phyloP scores from a whole-genome alignment of 73 alveolate species.

The Paramecium sonneborni region DNA sequence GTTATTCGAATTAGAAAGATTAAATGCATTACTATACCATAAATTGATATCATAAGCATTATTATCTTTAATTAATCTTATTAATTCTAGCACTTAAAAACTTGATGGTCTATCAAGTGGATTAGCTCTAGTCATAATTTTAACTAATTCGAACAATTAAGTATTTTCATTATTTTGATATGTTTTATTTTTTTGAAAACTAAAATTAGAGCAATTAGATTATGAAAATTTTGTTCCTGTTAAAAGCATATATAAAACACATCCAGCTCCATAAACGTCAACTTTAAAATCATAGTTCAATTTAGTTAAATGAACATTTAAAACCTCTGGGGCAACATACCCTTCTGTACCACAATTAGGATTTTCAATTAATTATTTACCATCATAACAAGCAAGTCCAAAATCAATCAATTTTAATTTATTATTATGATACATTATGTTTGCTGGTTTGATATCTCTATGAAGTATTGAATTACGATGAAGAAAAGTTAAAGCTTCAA shows the following conservation, averaged over 20 bases:
- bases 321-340: conserved; percentile 39
- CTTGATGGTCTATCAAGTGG: conserved; percentile 13
- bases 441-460: conserved; percentile 79
- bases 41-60: not conserved
- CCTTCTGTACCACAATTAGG: conserved; percentile 55
- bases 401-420: conserved; percentile 80
- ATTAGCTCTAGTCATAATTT: not conserved
- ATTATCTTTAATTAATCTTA: not conserved
- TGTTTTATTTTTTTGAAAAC: not conserved
- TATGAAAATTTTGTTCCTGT: not conserved
- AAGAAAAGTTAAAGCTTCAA: conserved; percentile 77
- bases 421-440: conserved; percentile 75
- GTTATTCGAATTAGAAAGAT: not conserved
- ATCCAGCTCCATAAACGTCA: conserved; percentile 23
- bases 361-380: conserved; percentile 13
- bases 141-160: not conserved
- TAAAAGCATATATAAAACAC: not conserved
- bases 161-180: not conserved
- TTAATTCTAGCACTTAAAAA: not conserved
- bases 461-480: conserved; percentile 77
- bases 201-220: not conserved
- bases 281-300: conserved; percentile 23
- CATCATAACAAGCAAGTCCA: conserved; percentile 70
- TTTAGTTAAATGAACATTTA: conserved; percentile 1
- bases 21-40: not conserved